Percentiles rank a stretch among this genome's conserved stretches.
These are phyloP conservation scores for Nyctanthes arbortristis DNA, from an alignment of 257 asterid species.

Conservation along the genomic window DNA sequence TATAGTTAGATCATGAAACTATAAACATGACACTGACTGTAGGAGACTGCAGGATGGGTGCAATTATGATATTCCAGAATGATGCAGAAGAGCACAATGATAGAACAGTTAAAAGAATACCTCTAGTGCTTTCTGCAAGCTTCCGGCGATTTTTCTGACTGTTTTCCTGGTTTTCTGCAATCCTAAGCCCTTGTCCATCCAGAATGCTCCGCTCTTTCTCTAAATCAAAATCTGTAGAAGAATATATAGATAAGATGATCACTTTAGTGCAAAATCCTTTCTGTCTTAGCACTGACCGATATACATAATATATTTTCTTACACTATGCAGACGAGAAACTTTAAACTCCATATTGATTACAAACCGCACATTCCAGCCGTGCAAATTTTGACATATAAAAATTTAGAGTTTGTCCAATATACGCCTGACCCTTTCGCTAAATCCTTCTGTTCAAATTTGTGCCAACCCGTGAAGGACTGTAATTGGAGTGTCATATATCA, in stretches of 20 bases:
- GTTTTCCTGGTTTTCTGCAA: slow-evolving; percentile 98
- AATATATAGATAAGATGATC: slow-evolving; percentile 1
- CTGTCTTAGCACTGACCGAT: neutral
- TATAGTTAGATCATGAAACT: slow-evolving; percentile 1
- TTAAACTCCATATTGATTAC: neutral
- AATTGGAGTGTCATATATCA: neutral
- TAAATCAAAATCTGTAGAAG: slow-evolving; percentile 78
- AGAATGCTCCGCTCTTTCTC: slow-evolving; percentile 85
- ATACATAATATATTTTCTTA: neutral
- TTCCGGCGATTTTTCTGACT: slow-evolving; percentile 97
- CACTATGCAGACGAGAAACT: neutral
- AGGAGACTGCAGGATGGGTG: neutral
- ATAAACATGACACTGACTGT: slow-evolving; percentile 16
- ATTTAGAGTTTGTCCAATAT: neutral
- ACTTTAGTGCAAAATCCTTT: slow-evolving; percentile 8
- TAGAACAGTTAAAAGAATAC: slow-evolving; percentile 36
- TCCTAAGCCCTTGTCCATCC: slow-evolving; percentile 94
- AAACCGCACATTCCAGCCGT: neutral
- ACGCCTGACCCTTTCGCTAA: neutral
- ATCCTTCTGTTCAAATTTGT: neutral
- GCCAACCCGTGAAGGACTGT: neutral
- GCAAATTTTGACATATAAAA: neutral
- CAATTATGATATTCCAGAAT: slow-evolving; percentile 2
- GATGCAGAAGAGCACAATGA: slow-evolving; percentile 16
- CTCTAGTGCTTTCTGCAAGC: slow-evolving; percentile 99